phyloP scores from a whole-genome alignment of 2,329 filamentous ascomycete species.

The Ceratocystis harringtonii region DNA sequence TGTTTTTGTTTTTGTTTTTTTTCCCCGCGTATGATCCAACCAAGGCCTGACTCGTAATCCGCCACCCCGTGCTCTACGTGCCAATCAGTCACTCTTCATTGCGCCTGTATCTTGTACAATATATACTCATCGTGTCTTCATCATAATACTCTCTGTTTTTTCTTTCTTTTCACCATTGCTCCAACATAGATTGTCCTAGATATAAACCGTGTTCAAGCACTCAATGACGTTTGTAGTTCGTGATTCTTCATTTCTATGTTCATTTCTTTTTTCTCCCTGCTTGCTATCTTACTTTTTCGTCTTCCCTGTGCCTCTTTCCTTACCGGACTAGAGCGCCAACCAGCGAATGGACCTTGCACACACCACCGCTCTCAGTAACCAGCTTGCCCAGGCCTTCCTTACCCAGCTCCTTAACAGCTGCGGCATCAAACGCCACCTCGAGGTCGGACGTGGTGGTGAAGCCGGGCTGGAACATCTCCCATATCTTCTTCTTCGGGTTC shows the following conservation, averaged over 20 bases:
- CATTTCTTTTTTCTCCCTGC: not conserved
- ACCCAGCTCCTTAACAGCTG: constrained; percentile 58
- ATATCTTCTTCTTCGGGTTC: constrained; percentile 99
- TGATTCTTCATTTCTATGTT: constrained; percentile 4
- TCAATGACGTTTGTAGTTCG: not conserved
- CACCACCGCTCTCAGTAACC: constrained; percentile 59
- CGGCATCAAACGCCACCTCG: constrained; percentile 77
- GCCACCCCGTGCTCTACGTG: too few relatives aligned
- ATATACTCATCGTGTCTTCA: not conserved
- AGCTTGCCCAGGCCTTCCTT: constrained; percentile 54
- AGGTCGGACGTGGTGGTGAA: constrained; percentile 75
- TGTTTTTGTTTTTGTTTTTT: not conserved
- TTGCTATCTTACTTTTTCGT: not conserved
- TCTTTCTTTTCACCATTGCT: not conserved
- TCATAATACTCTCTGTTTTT: not conserved
- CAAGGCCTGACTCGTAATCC: too few relatives aligned
- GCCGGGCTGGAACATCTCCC: constrained; percentile 91
- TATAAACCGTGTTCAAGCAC: not conserved
- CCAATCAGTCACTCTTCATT: constrained; percentile 1
- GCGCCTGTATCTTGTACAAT: not conserved
- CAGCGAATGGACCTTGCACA: constrained; percentile 71
- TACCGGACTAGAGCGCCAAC: constrained; percentile 73
- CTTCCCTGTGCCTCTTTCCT: constrained; percentile 17
- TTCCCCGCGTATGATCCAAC: not conserved
- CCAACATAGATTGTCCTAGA: not conserved